Percentiles rank a stretch among this genome's conserved stretches.
phyloP scores from a whole-genome alignment of 2,329 filamentous ascomycete genomes.

The Drechslerella dactyloides region DNA sequence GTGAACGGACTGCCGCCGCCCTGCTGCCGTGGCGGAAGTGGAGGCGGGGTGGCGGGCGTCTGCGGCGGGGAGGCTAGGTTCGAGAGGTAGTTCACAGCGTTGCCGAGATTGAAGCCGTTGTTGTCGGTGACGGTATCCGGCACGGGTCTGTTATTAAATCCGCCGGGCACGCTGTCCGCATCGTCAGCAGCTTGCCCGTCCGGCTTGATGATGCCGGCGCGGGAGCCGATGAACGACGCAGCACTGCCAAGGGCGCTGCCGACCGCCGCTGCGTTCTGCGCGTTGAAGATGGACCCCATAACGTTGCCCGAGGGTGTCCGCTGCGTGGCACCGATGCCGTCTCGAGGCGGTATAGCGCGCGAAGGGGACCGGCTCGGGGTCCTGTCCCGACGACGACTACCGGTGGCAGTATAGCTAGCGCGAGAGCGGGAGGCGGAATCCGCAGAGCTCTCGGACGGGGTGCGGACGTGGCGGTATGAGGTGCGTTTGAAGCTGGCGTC shows the following conservation, averaged over 20 bases:
- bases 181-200: slow-evolving; percentile 13
- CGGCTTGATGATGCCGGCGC: slow-evolving; percentile 22
- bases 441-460: slow-evolving; percentile 33
- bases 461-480: slow-evolving; percentile 28
- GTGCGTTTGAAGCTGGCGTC: slow-evolving; percentile 2
- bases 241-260: slow-evolving; percentile 35
- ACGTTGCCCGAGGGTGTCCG: slow-evolving; percentile 39
- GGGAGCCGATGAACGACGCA: slow-evolving; percentile 29
- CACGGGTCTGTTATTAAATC: slow-evolving; percentile 35
- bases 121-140: slow-evolving; percentile 34
- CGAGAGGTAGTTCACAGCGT: slow-evolving; percentile 35
- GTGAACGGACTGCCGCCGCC: slow-evolving; percentile 35
- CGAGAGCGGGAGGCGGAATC: slow-evolving; percentile 40
- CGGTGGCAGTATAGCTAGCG: neutral
- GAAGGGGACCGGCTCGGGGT: slow-evolving; percentile 37
- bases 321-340: slow-evolving; percentile 14
- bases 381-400: slow-evolving; percentile 23
- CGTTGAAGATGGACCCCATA: slow-evolving; percentile 37
- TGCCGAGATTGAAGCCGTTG: slow-evolving; percentile 28
- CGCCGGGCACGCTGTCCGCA: slow-evolving; percentile 27
- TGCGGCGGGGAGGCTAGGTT: slow-evolving; percentile 9
- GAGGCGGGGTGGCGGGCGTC: slow-evolving; percentile 4
- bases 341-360: slow-evolving; percentile 27
- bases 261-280: slow-evolving; percentile 42
- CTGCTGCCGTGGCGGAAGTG: slow-evolving; percentile 17